A percentile compares a stretch with the other conserved stretches of the same genome.
Conservation (phyloP, 306 rosid genomes). For the Quercus agrifolia region DNA sequence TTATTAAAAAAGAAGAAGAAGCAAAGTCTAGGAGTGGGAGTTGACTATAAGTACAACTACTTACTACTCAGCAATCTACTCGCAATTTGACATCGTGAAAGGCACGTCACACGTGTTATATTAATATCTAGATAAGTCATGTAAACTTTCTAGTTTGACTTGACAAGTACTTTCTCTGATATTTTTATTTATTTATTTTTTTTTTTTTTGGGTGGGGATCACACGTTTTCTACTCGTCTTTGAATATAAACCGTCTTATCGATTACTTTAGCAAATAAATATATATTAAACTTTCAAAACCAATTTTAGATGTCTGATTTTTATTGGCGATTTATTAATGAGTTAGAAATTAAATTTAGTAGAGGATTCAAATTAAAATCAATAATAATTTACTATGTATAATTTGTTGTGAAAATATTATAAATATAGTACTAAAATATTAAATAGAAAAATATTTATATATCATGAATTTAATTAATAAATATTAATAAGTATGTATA, state of each 20-base stretch:
- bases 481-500: too few relatives aligned
- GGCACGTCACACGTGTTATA: background rate
- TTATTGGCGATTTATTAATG: too few relatives aligned
- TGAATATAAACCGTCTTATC: too few relatives aligned
- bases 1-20: too few relatives aligned
- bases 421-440: rapidly evolving
- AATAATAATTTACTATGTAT: rapidly evolving
- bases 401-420: too few relatives aligned
- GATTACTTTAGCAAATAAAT: too few relatives aligned
- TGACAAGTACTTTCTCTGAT: background rate
- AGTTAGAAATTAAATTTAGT: too few relatives aligned
- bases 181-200: background rate
- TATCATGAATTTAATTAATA: too few relatives aligned
- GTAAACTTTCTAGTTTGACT: background rate
- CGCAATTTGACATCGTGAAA: background rate
- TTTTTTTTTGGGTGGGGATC: background rate
- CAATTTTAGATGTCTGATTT: too few relatives aligned
- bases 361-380: rapidly evolving
- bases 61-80: background rate
- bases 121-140: background rate
- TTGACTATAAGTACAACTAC: background rate
- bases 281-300: too few relatives aligned
- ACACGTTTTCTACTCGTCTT: background rate
- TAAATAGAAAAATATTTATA: too few relatives aligned
- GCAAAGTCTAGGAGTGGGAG: background rate